Evolutionary conservation across 2,329 filamentous ascomycete species (phyloP).

Genomic region (Sporothrix pallida): DNA sequence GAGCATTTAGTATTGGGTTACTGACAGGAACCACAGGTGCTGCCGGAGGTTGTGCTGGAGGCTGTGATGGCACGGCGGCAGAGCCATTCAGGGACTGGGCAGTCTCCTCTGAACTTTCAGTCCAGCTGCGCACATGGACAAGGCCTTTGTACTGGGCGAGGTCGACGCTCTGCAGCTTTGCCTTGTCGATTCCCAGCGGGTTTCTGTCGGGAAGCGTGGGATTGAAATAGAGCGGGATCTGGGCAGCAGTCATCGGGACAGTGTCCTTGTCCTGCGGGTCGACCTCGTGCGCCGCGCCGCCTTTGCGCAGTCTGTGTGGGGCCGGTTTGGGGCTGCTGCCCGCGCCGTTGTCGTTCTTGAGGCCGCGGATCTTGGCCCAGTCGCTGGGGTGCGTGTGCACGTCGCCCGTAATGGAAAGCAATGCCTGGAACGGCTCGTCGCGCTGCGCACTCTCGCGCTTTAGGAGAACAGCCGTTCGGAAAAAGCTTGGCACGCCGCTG

Average conservation of each 20-base stretch:
- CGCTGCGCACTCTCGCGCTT: conserved; percentile 13
- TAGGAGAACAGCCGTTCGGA: conserved; percentile 26
- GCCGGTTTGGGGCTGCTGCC: conserved; percentile 4
- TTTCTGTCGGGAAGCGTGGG: not conserved
- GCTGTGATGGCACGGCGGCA: not conserved
- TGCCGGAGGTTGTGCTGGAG: not conserved
- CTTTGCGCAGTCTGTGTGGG: not conserved
- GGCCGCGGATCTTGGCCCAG: conserved; percentile 23
- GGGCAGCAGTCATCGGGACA: not conserved
- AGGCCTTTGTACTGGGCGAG: conserved; percentile 7
- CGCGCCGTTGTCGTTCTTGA: not conserved
- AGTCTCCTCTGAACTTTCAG: conserved; percentile 3
- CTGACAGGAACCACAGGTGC: not conserved
- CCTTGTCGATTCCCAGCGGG: conserved; percentile 15
- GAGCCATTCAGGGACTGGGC: not conserved
- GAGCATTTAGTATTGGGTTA: not conserved
- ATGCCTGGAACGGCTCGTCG: conserved; percentile 21
- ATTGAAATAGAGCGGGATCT: not conserved
- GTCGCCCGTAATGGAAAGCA: conserved; percentile 21
- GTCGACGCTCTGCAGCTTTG: conserved; percentile 3
- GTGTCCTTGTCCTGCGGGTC: conserved; percentile 19
- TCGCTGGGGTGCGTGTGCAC: conserved; percentile 7
- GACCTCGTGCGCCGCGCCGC: conserved; percentile 2
- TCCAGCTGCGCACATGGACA: conserved; percentile 18
- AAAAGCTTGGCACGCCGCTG: conserved; percentile 21